A percentile compares a stretch with the other conserved stretches of the same genome.
Conservation (phyloP, 1,284 basidiomycete genomes). For the Exobasidium rhododendri region DNA sequence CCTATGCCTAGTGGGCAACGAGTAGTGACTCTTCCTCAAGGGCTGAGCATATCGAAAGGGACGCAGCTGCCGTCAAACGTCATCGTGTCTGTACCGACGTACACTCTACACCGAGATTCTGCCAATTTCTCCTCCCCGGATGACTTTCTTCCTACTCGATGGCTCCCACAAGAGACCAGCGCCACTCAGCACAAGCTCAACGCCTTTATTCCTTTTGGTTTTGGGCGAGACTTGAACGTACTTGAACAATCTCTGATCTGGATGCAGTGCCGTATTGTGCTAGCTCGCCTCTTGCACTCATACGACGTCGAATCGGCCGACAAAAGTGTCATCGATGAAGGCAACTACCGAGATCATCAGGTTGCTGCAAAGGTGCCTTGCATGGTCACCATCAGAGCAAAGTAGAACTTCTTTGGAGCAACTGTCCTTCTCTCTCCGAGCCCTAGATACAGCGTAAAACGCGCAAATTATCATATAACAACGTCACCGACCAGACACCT, state of each 20-base stretch:
- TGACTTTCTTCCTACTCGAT: neutral
- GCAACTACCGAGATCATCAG: neutral
- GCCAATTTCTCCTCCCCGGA: slow-evolving; percentile 1
- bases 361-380: neutral
- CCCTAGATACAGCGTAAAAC: too few relatives aligned
- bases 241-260: slow-evolving; percentile 15
- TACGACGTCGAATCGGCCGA: neutral
- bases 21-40: slow-evolving; percentile 10
- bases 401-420: too few relatives aligned
- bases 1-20: slow-evolving; percentile 22
- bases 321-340: neutral
- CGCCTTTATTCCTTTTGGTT: slow-evolving; percentile 2
- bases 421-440: too few relatives aligned
- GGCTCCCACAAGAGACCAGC: neutral
- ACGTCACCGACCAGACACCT: too few relatives aligned
- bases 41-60: slow-evolving; percentile 11
- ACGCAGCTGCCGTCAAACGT: slow-evolving; percentile 11
- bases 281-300: neutral
- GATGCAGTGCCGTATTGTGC: slow-evolving; percentile 9
- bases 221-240: neutral
- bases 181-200: neutral
- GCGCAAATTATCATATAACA: too few relatives aligned
- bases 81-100: neutral
- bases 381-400: neutral
- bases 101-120: slow-evolving; percentile 7